Percentiles rank a stretch among this genome's conserved stretches.
These are phyloP conservation scores for Rosa chinensis DNA, from an alignment of 306 rosid species.

Conservation along the genomic window DNA sequence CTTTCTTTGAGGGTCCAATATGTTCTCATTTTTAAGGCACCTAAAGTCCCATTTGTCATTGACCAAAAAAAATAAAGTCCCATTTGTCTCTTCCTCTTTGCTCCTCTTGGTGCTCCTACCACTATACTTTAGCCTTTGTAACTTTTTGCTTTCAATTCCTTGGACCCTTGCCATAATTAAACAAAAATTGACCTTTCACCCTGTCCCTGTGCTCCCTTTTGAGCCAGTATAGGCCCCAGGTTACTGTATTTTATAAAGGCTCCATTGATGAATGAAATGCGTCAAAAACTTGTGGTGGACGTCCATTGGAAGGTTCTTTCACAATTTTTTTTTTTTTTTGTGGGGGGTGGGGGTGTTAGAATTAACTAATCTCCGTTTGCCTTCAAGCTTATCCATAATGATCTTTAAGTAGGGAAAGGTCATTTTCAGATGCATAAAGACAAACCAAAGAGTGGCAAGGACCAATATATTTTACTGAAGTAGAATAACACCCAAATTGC, in stretches of 20 bases:
- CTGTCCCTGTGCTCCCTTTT: not conserved
- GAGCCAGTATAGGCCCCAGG: not conserved
- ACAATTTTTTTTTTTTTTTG: not conserved
- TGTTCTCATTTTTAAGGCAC: slow-evolving; percentile 19
- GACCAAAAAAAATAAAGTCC: not conserved
- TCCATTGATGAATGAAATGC: not conserved
- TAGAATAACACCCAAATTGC: slow-evolving; percentile 16
- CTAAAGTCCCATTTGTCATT: slow-evolving; percentile 8
- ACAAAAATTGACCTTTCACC: not conserved
- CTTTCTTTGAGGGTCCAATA: slow-evolving; percentile 17
- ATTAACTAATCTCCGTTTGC: not conserved
- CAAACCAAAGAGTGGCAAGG: not conserved
- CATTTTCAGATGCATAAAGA: not conserved
- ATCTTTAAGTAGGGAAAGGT: not conserved
- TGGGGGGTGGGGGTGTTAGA: not conserved
- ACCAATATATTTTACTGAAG: not conserved
- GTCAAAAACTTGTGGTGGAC: not conserved
- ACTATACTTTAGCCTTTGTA: not conserved
- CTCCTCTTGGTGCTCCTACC: slow-evolving; percentile 2
- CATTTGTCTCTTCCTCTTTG: slow-evolving; percentile 2
- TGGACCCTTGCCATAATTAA: not conserved
- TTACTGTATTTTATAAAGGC: not conserved
- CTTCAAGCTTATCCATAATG: slow-evolving; percentile 22
- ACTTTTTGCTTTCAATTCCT: not conserved
- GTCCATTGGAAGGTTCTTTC: not conserved